Conservation (phyloP, 1,139 yeast genomes). For the Entelexis sorbosivorans region DNA sequence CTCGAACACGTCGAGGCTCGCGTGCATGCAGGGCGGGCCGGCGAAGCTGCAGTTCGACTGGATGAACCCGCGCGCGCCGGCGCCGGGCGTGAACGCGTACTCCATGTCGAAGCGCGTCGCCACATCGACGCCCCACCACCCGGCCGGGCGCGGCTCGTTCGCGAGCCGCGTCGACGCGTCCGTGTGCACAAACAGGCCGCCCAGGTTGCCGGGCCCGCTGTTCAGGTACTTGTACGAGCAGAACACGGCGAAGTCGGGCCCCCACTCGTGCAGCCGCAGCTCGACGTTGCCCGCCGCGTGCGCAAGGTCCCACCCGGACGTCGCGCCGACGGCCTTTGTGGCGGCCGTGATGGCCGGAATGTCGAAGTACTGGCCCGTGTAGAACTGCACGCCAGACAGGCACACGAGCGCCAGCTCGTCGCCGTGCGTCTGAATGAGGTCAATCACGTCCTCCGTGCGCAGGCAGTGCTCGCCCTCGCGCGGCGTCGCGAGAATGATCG, state of each 20-base stretch:
- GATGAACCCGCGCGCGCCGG: conserved; percentile 74
- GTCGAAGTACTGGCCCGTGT: conserved; percentile 80
- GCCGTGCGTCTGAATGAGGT: conserved; percentile 45
- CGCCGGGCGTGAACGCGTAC: conserved; percentile 66
- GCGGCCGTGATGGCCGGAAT: conserved; percentile 53
- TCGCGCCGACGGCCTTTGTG: conserved; percentile 45
- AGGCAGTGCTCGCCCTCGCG: conserved; percentile 46
- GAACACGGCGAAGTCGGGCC: conserved; percentile 88
- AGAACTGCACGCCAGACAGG: conserved; percentile 83
- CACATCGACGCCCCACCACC: conserved; percentile 94
- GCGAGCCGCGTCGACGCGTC: conserved; percentile 30
- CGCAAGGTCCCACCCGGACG: conserved; percentile 92
- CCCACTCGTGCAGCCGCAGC: conserved; percentile 69
- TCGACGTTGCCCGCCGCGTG: conserved; percentile 89
- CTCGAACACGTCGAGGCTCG: conserved; percentile 53
- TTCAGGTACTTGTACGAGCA: conserved; percentile 87
- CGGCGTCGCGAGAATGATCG: conserved; percentile 55
- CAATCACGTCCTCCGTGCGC: conserved; percentile 52
- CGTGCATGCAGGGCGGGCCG: conserved; percentile 48
- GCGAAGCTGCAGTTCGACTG: conserved; percentile 50
- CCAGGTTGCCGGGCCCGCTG: conserved; percentile 88
- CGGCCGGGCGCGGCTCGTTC: conserved; percentile 61
- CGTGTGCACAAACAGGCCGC: conserved; percentile 67
- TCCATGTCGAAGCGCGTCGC: conserved; percentile 65
- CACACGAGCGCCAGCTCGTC: conserved; percentile 62